Base-by-base conservation (phyloP, 257 asterid species). In the Penstemon newberryi region DNA sequence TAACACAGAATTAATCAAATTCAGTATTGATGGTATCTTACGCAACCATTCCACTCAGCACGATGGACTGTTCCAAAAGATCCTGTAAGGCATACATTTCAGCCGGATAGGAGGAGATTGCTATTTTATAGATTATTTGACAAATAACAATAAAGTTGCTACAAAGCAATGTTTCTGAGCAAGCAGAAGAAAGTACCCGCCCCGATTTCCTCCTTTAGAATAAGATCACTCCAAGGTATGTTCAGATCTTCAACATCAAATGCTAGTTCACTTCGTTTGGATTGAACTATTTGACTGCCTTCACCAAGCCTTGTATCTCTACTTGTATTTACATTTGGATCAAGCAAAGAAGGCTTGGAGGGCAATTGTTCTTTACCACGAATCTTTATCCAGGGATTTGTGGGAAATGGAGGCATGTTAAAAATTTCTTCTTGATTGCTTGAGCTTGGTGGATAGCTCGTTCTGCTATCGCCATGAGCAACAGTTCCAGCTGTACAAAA, bases 31-130 rank as follows among this genome's bases (percentile, higher is more conserved):
- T n/a, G 66, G 66, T 65, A 69, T 74, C 99, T 87, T 86, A 94
- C 99, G 60, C 86, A 87, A 63, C 92, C 99, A 83, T 94, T 87
- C 99, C 99, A 94, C 74, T 91, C 99, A 80, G 95, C 99, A 73
- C 96, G 99, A 70, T 89, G 96, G 55, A 94, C 99, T 11, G 86
- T 89, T 67, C 99, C 99, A 82, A 94, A 94, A 55, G 99, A 94
- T 73, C 99, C 99, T 94, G 87, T 38, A 52, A 74, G 44, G 69
- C 75, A 68, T 45, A 72, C 54, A 54, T 54, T 67, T 50, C 58
- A 57, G 71, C 42, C 42, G 38, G 65, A 19, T 40, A 33, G 44
- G 52, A 41, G 41, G 44, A 41, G 18, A 55, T 63, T 51, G 66
- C 51, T 36, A 57, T 39, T 62, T 66, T 56, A 53, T 51, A 50